phyloP scores from a whole-genome alignment of 345 rosid genomes.

The Moricandia arvensis region DNA sequence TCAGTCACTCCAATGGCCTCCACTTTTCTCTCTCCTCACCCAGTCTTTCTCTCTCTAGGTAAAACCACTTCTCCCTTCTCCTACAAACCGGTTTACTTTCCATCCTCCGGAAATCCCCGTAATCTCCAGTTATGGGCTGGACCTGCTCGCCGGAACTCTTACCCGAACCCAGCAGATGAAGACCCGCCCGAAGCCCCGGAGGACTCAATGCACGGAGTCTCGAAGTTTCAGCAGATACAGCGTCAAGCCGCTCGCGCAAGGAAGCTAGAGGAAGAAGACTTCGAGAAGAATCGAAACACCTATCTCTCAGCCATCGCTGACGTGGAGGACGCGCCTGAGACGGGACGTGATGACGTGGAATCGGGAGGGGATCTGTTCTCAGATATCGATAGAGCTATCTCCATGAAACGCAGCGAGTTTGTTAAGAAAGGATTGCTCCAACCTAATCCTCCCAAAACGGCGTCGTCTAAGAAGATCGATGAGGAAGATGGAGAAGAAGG shows the following conservation, averaged over 20 bases:
- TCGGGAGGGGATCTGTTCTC: constrained; percentile 71
- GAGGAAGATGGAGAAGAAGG: constrained; percentile 35
- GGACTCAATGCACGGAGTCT: constrained; percentile 74
- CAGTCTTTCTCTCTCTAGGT: constrained; percentile 39
- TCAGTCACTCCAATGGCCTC: constrained; percentile 40
- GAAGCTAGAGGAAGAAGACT: constrained; percentile 73
- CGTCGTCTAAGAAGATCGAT: constrained; percentile 14
- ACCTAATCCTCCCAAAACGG: constrained; percentile 40
- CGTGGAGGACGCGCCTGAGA: constrained; percentile 52
- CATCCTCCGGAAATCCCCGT: constrained; percentile 26
- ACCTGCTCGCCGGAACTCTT: constrained; percentile 48
- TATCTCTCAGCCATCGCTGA: constrained; percentile 82
- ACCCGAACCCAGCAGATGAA: constrained; percentile 64
- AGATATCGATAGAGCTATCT: constrained; percentile 82
- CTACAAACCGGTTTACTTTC: constrained; percentile 32
- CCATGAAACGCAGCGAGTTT: constrained; percentile 71
- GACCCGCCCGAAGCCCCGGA: constrained; percentile 95
- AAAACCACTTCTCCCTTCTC: constrained; percentile 29
- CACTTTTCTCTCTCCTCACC: constrained; percentile 38
- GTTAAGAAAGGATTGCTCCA: constrained; percentile 68
- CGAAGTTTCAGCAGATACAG: constrained; percentile 71
- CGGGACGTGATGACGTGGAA: constrained; percentile 20
- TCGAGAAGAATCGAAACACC: constrained; percentile 60
- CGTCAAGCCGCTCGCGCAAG: constrained; percentile 74
- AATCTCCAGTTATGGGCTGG: constrained; percentile 32